Percentiles rank a stretch among this genome's conserved stretches.
Conservation (phyloP, 164 flowering plant genomes). For the Aristolochia contorta region DNA sequence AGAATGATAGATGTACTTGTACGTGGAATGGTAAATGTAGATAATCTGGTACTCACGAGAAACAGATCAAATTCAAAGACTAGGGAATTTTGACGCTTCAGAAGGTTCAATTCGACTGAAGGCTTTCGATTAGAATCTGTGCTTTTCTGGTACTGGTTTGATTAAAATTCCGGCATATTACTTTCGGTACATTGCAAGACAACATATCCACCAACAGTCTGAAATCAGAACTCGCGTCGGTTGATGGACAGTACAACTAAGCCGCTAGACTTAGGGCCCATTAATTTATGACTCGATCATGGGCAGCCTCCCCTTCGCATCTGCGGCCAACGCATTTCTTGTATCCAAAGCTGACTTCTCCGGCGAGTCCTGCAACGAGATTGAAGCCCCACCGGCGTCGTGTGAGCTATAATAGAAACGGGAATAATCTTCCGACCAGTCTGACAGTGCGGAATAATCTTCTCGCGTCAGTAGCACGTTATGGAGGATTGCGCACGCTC, state of each 20-base stretch:
- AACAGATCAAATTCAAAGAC: neutral
- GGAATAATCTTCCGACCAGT: constrained; percentile 21
- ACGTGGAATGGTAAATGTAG: neutral
- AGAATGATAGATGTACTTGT: neutral
- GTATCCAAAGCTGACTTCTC: constrained; percentile 26
- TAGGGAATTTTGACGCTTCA: no score
- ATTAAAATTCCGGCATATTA: no score
- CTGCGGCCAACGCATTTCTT: constrained; percentile 44
- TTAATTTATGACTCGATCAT: no score
- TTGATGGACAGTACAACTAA: no score
- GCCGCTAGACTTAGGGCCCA: no score
- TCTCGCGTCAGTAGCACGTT: constrained; percentile 75
- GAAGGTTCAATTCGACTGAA: no score
- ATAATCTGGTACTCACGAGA: neutral
- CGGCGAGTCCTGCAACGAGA: constrained; percentile 18
- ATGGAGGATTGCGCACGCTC: constrained; percentile 81
- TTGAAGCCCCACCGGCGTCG: constrained; percentile 13
- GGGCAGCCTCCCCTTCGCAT: constrained; percentile 15
- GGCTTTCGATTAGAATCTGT: no score
- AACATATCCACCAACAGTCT: no score
- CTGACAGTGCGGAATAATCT: constrained; percentile 46
- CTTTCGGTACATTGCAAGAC: no score
- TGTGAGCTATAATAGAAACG: constrained; percentile 15
- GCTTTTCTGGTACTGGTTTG: no score
- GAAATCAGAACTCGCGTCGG: no score